phyloP scores from a whole-genome alignment of 129 eudicot species.

The Flaveria linearis region DNA sequence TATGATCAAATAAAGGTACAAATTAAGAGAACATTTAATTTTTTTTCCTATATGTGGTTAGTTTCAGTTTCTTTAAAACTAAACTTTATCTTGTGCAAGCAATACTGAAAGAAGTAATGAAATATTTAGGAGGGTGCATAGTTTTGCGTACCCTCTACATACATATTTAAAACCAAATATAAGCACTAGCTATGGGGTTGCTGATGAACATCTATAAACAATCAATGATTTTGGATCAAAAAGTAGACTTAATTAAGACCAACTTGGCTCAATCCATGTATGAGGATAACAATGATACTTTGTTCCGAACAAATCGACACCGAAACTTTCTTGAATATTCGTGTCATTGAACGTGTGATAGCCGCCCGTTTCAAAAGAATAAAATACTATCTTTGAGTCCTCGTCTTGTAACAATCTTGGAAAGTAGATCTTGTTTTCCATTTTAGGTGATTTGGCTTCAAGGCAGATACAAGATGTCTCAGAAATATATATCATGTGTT shows the following conservation, averaged over 20 bases:
- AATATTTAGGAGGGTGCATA: too few relatives aligned
- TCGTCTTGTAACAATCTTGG: neutral
- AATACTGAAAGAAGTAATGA: too few relatives aligned
- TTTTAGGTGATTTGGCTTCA: neutral
- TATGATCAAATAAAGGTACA: too few relatives aligned
- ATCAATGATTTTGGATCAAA: too few relatives aligned
- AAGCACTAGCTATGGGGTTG: too few relatives aligned
- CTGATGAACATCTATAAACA: too few relatives aligned
- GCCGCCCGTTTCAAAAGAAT: neutral
- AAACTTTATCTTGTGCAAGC: too few relatives aligned
- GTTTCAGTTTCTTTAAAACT: too few relatives aligned
- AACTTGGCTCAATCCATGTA: constrained; percentile 7
- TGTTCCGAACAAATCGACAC: neutral
- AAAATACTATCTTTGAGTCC: neutral
- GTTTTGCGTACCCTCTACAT: too few relatives aligned
- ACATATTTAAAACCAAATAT: too few relatives aligned
- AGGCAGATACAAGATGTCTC: neutral
- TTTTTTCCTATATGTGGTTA: too few relatives aligned
- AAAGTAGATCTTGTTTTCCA: constrained; percentile 11
- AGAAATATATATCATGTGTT: constrained; percentile 4
- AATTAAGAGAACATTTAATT: too few relatives aligned
- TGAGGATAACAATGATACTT: neutral
- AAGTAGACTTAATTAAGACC: neutral
- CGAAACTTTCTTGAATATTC: neutral
- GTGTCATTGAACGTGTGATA: neutral